Base-by-base conservation (phyloP, 495 filamentous ascomycete species). In the Talaromyces adpressus region DNA sequence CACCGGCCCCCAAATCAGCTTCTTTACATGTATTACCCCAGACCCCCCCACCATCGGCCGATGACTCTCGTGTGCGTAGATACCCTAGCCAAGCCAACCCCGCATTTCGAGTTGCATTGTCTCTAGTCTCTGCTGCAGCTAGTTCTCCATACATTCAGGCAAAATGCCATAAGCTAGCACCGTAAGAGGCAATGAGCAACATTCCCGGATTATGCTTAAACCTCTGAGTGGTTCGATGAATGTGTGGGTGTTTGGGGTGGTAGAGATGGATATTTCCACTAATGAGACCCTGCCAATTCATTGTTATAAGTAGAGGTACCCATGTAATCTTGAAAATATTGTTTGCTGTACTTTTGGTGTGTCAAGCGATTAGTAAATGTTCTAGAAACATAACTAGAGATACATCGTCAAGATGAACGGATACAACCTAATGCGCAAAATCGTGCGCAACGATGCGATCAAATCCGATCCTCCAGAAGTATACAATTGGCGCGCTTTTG, bases 371-470 rank as follows among this genome's bases (percentile, higher is more conserved):
- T 16, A 6, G 36, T 14, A 16, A 41, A 2, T 41, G 9, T 16
- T 16, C 12, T 3, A 6, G 14, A 36, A 41, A 14, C 36, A 41
- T 41, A 41, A 1, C 36, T 41, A 41, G 2, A 16, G 36, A 3
- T 11, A 36, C 11, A 16, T 49, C 45, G 45, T 20, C 45, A 49
- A 20, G 7, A 49, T 49, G 45, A 49, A 49, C 45, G 45, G 45
- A 49, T 49, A 49, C 45, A 49, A 18, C 63, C 32, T 91, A 59
- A 73, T 91, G 34, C 81, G 76, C 64, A 85, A 81, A 64, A 84
- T 92, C 68, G 86, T 91, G 65, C 84, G 84, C 73, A 92, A 92
- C 84, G 88, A 91, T 65, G 85, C 89, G 51, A 91, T 91, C 86
- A 87, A 82, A 74, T 76, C 74, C 53, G 88, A 89, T 68, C 89